Evolutionary conservation across 2,329 filamentous ascomycete species (phyloP), one percentile per base, ranked within the genome.

Genomic region (Gnomoniopsis sp.): DNA sequence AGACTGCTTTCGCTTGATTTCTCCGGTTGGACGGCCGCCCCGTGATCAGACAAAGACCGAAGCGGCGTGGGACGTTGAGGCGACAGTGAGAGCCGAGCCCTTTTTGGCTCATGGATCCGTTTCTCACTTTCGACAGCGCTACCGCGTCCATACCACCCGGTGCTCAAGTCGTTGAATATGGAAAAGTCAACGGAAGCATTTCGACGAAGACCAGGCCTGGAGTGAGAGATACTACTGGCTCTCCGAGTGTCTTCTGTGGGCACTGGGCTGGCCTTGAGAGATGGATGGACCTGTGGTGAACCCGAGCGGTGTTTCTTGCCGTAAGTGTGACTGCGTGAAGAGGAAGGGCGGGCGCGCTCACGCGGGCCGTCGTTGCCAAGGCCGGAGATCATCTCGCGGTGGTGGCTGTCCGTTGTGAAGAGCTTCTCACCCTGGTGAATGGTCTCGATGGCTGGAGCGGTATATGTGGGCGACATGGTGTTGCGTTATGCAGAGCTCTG

Each of bases 211-310:
- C 49, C 46, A 17, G 48, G 33, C 47, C 38, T 55, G 43, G 22
- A 3, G 23, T 41, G 6, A 22, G 57, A 14, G 46, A 30, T 2
- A n/a, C 30, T 46, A 43, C 58, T 65, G 67, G 22, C 52, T 63
- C 51, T 23, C 36, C 49, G 26, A 34, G 60, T 26, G 67, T 66
- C 14, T 55, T 62, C 33, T 57, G 62, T 30, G 65, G 43, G 44
- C 26, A 41, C 41, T n/a, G 51, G 38, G 62, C 61, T 33, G 3
- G 49, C 54, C 49, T 57, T 60, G 15, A 60, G 34, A 7, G 53
- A 38, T 17, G 49, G 49, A 21, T 57, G 58, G 3, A 57, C 43
- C 36, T 60, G 53, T 21, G 54, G 53, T 17, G 55, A 53, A 8
- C 46, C 58, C 15, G 43, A 52, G 19, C 54, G 58, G 36, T 41